Base-by-base conservation (phyloP, 805 yeast species). In the Saturnispora halmiae region DNA sequence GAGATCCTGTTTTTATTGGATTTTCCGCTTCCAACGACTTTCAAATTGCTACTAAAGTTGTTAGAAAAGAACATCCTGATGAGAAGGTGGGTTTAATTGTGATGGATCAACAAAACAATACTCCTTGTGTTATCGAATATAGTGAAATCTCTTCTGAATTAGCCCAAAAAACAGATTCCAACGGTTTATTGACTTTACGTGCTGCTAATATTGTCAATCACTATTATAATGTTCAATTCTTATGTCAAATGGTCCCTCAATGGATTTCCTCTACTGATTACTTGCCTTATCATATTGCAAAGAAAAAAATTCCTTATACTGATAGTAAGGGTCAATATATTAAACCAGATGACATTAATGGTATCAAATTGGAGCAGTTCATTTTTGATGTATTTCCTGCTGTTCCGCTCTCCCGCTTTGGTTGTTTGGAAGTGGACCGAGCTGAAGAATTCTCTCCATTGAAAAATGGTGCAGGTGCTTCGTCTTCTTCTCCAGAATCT, bases 121-220 rank as follows among this genome's bases (percentile, higher is more conserved):
- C 63, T 26, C 97, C 98, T 4, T 82, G 90, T 44, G 98, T 92
- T 33, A 83, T 92, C 51, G 99, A 92, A 61, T 92, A 92, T 64
- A 81, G 94, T 30, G 99, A 92, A 63, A 86, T 92, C 46, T 70
- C 86, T 7, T 55, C 65, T 25, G 88, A 82, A 49, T 69, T 88
- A 53, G 80, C 90, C 18, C 75, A 75, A 52, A 39, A 38, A 14
- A 77, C 75, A 45, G 63, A 62, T 21, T 92, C 82, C 47, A 70
- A 72, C 1, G 59, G 69, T 20, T 69, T 92, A 44, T 30, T 50
- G 15, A 73, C 73, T 48, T 73, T 86, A 51, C 74, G 97, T 51
- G 96, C 97, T 4, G 99, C 96, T 20, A 92, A 92, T 62, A 92
- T 92, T 48, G 99, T 92, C 41, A 92, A 92, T 59, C 98, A 92